Evolutionary conservation across 2,329 filamentous ascomycete genomes (phyloP), one percentile per base, ranked within the genome.

Genomic region (Botrytis paeoniae): DNA sequence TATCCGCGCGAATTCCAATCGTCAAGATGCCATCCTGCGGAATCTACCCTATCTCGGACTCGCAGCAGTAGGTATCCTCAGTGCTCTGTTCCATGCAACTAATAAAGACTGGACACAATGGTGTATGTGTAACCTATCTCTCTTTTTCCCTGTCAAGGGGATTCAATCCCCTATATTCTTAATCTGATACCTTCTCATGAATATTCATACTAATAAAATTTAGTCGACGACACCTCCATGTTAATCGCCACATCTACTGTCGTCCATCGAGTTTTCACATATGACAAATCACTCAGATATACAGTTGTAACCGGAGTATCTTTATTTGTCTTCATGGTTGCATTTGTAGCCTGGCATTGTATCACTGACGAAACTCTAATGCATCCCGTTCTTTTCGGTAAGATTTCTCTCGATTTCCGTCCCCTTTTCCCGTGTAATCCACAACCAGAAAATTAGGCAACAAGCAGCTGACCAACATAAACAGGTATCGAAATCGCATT

Each of bases 181-280:
- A 9, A 16, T 41, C 37, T n/a, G 12, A 41, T 9, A n/a, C 22
- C 14, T 62, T n/a, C 14, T 9, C 35, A 8, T n/a, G 20, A 2
- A n/a, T 32, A 5, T 32, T n/a, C 22, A 51, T 25, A 82, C 85
- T 79, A 83, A 85, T 57, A 51, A 41, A 68, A 5, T 37, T 18
- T 22, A 79, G 84, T 83, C 75, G 88, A 89, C 76, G 88, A 90
- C 76, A 81, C 89, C n/a, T 86, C 86, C 71, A 90, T 90, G 88
- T 83, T 89, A 43, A 80, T 86, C 20, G 83, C 89, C 7, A 84
- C 83, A 35, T 86, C 85, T 74, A 82, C 86, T 0, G 83, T 89
- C 71, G 81, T 89, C 8, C 85, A 88, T 65, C 84, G 85, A 66
- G 80, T 86, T 7, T 83, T 84, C 72, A 85, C 84, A 20, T 82